These are phyloP conservation scores for Simplicillium aogashimaense DNA, from an alignment of 2,329 filamentous ascomycete genomes.

Conservation along the genomic window DNA sequence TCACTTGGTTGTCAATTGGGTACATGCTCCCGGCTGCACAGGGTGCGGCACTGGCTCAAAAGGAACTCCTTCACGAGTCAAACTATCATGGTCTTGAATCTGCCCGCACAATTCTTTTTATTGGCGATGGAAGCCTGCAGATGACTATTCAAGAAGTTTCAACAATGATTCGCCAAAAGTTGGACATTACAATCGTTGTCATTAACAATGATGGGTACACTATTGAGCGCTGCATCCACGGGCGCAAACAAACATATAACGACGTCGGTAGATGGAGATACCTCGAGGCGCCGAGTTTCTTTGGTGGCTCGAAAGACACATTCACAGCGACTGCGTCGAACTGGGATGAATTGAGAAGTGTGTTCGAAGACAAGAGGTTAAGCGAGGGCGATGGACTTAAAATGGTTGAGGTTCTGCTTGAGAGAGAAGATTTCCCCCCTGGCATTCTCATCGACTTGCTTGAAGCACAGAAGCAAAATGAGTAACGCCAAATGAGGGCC, in stretches of 20 bases:
- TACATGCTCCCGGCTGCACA: slow-evolving; percentile 49
- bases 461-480: slow-evolving; percentile 7
- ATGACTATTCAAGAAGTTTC: slow-evolving; percentile 75
- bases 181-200: slow-evolving; percentile 26
- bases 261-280: slow-evolving; percentile 70
- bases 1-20: slow-evolving; percentile 50
- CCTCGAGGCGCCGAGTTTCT: slow-evolving; percentile 55
- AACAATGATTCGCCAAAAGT: slow-evolving; percentile 73
- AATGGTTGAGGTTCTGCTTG: slow-evolving; percentile 22
- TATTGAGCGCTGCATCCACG: slow-evolving; percentile 82
- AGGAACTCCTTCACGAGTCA: slow-evolving; percentile 24
- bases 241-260: slow-evolving; percentile 71
- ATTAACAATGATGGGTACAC: slow-evolving; percentile 83
- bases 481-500: slow-evolving; percentile 4
- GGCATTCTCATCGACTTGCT: slow-evolving; percentile 11
- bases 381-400: slow-evolving; percentile 22
- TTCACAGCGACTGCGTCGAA: slow-evolving; percentile 60
- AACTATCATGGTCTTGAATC: slow-evolving; percentile 9
- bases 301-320: slow-evolving; percentile 52
- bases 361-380: slow-evolving; percentile 58
- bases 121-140: slow-evolving; percentile 80
- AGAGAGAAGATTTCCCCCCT: slow-evolving; percentile 18
- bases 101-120: slow-evolving; percentile 53
- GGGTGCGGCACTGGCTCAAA: slow-evolving; percentile 44
- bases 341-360: slow-evolving; percentile 53